Base-by-base conservation (phyloP, 78 protist genomes). In the Emiliania huxleyi region DNA sequence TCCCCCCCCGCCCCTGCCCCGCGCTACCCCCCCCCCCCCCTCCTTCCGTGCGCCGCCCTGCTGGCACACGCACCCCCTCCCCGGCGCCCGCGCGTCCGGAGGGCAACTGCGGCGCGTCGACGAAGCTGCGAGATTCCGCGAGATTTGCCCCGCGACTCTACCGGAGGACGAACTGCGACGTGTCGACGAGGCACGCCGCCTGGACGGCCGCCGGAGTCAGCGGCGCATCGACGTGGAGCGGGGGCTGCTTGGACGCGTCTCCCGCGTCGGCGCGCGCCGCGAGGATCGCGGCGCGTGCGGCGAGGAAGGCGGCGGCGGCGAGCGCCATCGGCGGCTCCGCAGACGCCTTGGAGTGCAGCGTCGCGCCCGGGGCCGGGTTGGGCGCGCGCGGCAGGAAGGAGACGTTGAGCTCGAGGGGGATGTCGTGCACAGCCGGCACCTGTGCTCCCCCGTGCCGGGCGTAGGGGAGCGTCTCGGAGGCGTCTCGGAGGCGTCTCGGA, bases 251-350 rank as follows among this genome's bases (percentile, higher is more conserved):
- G 29, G 95, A 87, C 52, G 55, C 19, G 6, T 8, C 43, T 3
- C 55, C 90, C 19, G 26, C 46, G n/a, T 93, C 93, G 22, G 19
- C 56, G 46, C 95, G 85, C 8, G 95, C 92, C 11, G 96, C 96
- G 3, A 3, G 56, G 19, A 93, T 44, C 33, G 96, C 96, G 38
- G 75, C 0, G 29, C 44, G 42, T 18, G 88, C 89, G 4, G 96
- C 96, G 29, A 87, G 38, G 29, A 49, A 48, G 44, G 75, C 95
- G 43, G 89, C 11, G 52, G 29, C 69, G 37, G 73, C 91, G 38
- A 94, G 90, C 37, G 55, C 29, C 87, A 90, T 38, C 37, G 96
- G 96, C 49, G 96, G 96, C 94, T 94, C 96, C 22, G 95, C 96
- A 19, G 52, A 23, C 33, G 95, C 96, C 90, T 92, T 83, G 48